A percentile compares a stretch with the other conserved stretches of the same genome.
Evolutionary conservation across 1,284 basidiomycete genomes (phyloP).

Genomic region (Cryptococcus sp.): DNA sequence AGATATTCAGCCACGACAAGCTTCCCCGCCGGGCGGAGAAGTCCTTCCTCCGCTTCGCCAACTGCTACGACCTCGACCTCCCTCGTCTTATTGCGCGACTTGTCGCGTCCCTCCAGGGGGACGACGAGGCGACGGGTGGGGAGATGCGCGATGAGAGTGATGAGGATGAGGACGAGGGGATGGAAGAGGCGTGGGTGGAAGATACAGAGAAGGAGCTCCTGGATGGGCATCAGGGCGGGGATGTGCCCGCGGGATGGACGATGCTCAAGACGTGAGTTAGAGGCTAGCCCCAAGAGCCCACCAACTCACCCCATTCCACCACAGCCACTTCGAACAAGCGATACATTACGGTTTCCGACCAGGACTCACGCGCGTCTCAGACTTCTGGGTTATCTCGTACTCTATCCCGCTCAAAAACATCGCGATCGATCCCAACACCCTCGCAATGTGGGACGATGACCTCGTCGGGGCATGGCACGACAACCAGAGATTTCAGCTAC

Average conservation of each 20-base stretch:
- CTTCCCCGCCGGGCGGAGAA: conserved; percentile 6
- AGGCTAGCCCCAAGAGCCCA: neutral
- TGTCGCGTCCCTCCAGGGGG: conserved; percentile 24
- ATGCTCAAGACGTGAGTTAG: conserved; percentile 22
- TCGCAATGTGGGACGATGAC: conserved; percentile 31
- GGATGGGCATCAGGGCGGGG: conserved; percentile 2
- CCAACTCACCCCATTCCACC: neutral
- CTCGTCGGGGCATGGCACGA: conserved; percentile 24
- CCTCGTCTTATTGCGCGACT: conserved; percentile 9
- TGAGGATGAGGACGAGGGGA: conserved; percentile 10
- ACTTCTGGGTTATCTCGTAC: conserved; percentile 28
- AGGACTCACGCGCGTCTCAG: conserved; percentile 23
- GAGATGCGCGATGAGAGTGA: neutral
- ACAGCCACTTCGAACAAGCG: conserved; percentile 23
- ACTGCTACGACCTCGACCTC: conserved; percentile 18
- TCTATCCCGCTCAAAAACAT: conserved; percentile 28
- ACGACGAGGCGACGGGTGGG: conserved; percentile 29
- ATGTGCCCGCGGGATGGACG: conserved; percentile 1
- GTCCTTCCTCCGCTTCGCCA: conserved; percentile 18
- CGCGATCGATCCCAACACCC: conserved; percentile 24
- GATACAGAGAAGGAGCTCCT: conserved; percentile 5
- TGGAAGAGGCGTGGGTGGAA: conserved; percentile 2
- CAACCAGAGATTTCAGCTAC: conserved; percentile 19
- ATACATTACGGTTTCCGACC: conserved; percentile 24
- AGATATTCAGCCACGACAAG: conserved; percentile 3